Base-by-base conservation (phyloP, 1,139 yeast genomes). In the Pichia inconspicua region DNA sequence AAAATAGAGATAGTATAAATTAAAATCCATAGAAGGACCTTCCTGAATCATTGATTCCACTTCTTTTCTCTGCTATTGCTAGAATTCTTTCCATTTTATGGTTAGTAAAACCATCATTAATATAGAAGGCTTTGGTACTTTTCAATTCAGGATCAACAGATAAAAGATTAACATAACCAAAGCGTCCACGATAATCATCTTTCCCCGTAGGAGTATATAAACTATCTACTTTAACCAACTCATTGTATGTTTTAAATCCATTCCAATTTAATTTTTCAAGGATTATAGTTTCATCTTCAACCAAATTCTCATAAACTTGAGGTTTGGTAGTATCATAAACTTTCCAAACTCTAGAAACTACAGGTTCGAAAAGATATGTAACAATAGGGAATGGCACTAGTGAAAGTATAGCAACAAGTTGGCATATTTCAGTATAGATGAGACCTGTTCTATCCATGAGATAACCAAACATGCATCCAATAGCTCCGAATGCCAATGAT, bases 81-180 rank as follows among this genome's bases (percentile, higher is more conserved):
- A 95, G 82, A 5, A 86, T 63, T 48, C 95, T 69, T 58, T 86
- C 95, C 95, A 86, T 86, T 55, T 79, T 79, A 60, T 84, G 68
- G 1, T 95, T 95, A 3, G 95, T 94, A 42, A 84, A 71, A 55
- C 85, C 83, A 59, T 86, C 95, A 9, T 75, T 77, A 4, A 86
- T 75, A 57, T 80, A 84, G 62, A 72, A 78, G 36, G 69, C 66
- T 52, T 72, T 68, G 49, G 58, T 66, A 42, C 61, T 54, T 1
- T 70, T 67, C 1, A 69, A 60, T 25, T 69, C 66, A 6, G 66
- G 61, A 37, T 73, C 74, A 14, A 56, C 59, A 41, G 75, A 75
- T 42, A 74, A 69, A 83, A 92, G 80, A 45, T 80, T 75, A 31
- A 77, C 72, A 69, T 80, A 82, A 0, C 89, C 84, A n/a, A 66